Conservation (phyloP, 139 green algal genomes). For the Nannochloris sp. region DNA sequence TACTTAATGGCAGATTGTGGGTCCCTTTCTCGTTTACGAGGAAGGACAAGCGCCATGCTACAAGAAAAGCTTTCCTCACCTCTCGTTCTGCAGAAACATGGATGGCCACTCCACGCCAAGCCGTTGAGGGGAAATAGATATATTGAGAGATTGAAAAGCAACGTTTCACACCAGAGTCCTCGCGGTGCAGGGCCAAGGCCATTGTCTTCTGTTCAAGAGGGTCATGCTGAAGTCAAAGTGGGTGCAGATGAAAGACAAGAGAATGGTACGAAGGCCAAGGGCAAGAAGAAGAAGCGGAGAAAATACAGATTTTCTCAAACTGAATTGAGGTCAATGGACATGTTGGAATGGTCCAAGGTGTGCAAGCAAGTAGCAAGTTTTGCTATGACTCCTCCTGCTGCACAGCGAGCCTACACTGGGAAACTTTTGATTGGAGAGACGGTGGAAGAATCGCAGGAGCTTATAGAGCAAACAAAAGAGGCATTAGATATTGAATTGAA, state of each 20-base stretch:
- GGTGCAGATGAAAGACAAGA: not conserved
- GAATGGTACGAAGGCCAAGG: not conserved
- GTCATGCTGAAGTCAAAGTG: no score
- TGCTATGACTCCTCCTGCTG: slow-evolving; percentile 49
- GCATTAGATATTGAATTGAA: slow-evolving; percentile 19
- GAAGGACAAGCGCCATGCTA: no score
- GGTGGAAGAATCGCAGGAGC: slow-evolving; percentile 39
- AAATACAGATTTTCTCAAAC: not conserved
- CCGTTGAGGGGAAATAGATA: no score
- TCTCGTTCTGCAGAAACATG: no score
- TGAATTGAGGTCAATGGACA: slow-evolving; percentile 36
- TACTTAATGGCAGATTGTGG: no score
- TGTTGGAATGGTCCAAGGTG: slow-evolving; percentile 61
- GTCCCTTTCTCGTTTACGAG: no score
- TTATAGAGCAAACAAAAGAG: slow-evolving; percentile 66
- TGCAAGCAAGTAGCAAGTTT: slow-evolving; percentile 70
- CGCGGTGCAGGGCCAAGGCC: no score
- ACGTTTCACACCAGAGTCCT: no score
- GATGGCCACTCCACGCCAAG: no score
- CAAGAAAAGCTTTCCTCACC: no score
- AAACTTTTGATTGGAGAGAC: slow-evolving; percentile 36
- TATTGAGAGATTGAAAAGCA: no score
- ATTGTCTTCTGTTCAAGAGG: no score
- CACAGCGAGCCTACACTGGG: slow-evolving; percentile 23
- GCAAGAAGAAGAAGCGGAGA: not conserved